Base-by-base conservation (phyloP, 805 yeast genomes). In the Metschnikowia lachancei region DNA sequence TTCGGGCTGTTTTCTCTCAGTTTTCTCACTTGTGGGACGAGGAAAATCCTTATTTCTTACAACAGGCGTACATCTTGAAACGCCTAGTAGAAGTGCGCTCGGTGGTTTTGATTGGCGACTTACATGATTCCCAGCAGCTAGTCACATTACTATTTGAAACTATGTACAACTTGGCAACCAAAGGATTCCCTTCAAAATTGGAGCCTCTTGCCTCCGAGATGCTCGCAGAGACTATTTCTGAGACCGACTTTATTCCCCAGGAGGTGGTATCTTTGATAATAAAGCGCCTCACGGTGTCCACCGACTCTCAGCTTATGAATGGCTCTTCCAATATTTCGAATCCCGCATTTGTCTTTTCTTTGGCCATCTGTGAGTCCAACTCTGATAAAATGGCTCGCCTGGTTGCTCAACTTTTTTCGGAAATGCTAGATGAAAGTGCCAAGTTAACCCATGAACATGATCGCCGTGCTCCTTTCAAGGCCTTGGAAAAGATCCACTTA, bases 341-440 rank as follows among this genome's bases (percentile, higher is more conserved):
- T 39, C 81, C 86, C 1, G 86, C 85, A 0, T 83, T 84, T 59
- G 78, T 76, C 34, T 75, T 88, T 55, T 80, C 90, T 5, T 60
- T 84, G 31, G 70, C 78, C 12, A 75, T 90, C 2, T 88, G 96
- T 59, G 82, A 80, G 47, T 69, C 80, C 1, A 86, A 87, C 54
- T 63, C 81, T 1, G 95, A 86, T 51, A 74, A 89, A 50, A 74
- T 90, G 75, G 79, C 92, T 13, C 76, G 95, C 52, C 80, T 81
- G 50, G 70, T 87, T 29, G 85, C 95, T 2, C 90, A 83, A 59
- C 84, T 83, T 54, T 86, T 88, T 52, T 83, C 95, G 0, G 96
- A 89, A 56, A 72, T 81, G 49, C 61, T 89, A 9, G 82, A 82
- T 56, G 85, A 80, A 33, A 72, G 74, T 13, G 56, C 66, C 5